phyloP scores from a whole-genome alignment of 1,284 basidiomycete genomes.

The Heterobasidion irregulare region DNA sequence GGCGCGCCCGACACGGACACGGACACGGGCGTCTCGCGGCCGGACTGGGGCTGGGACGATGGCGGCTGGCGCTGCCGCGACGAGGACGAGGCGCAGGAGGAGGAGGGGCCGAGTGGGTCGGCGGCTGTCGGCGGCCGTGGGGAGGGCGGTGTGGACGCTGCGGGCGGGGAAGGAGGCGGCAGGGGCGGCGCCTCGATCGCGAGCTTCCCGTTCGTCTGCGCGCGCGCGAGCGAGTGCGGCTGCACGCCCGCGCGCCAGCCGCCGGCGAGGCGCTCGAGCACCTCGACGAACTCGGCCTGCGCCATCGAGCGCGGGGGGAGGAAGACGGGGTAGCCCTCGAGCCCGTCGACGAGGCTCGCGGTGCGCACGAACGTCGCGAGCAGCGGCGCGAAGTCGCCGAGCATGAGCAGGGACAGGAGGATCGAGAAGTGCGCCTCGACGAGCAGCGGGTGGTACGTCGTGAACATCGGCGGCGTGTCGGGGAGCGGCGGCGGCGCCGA shows the following conservation, averaged over 20 bases:
- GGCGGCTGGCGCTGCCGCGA: too few species aligned
- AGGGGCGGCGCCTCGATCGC: slow-evolving; percentile 32
- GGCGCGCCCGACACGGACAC: slow-evolving; percentile 15
- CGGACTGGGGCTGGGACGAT: neutral
- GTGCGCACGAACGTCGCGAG: slow-evolving; percentile 55
- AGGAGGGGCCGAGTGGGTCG: neutral
- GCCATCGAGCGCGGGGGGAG: slow-evolving; percentile 76
- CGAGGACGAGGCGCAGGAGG: too few species aligned
- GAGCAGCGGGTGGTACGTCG: slow-evolving; percentile 79
- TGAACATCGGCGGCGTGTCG: slow-evolving; percentile 47
- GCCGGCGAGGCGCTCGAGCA: slow-evolving; percentile 64
- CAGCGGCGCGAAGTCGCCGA: slow-evolving; percentile 59
- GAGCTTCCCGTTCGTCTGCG: slow-evolving; percentile 27
- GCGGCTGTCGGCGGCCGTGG: slow-evolving; percentile 5
- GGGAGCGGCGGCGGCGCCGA: slow-evolving; percentile 23
- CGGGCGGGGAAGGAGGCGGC: slow-evolving; percentile 16
- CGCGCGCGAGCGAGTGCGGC: slow-evolving; percentile 36
- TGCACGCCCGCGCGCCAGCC: slow-evolving; percentile 61
- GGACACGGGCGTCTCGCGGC: slow-evolving; percentile 10
- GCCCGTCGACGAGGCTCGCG: slow-evolving; percentile 60
- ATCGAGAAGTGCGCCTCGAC: slow-evolving; percentile 77
- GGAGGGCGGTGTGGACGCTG: slow-evolving; percentile 9
- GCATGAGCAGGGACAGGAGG: slow-evolving; percentile 61
- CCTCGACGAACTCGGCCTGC: slow-evolving; percentile 77
- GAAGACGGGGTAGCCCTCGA: slow-evolving; percentile 81